Conservation (phyloP, 805 yeast species). For the Saturnispora galanensis region DNA sequence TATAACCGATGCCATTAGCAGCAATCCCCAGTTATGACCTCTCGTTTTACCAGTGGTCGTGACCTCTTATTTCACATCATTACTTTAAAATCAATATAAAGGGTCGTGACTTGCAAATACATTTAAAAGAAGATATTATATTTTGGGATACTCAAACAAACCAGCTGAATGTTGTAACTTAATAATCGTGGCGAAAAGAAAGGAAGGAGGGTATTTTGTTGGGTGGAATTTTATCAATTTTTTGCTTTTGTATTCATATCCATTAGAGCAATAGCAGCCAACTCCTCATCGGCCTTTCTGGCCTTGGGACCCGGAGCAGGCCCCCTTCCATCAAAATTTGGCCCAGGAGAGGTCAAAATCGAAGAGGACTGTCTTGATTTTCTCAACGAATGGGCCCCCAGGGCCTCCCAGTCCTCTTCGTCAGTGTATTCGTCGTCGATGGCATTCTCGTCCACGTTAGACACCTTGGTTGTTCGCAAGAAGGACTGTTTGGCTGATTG, state of each 20-base stretch:
- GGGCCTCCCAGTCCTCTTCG: slow-evolving; percentile 93
- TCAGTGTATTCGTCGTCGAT: slow-evolving; percentile 43
- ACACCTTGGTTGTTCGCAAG: slow-evolving; percentile 24
- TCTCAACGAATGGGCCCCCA: slow-evolving; percentile 64
- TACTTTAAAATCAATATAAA: too few relatives aligned
- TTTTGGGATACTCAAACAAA: too few relatives aligned
- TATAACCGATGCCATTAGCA: too few relatives aligned
- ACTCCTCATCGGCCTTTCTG: slow-evolving; percentile 23
- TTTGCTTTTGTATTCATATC: slow-evolving; percentile 18
- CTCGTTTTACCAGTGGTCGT: too few relatives aligned
- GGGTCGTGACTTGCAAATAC: too few relatives aligned
- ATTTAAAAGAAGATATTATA: too few relatives aligned
- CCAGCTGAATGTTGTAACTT: too few relatives aligned
- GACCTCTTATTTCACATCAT: too few relatives aligned
- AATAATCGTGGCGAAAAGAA: neutral
- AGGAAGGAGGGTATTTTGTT: neutral
- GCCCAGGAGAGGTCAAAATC: slow-evolving; percentile 15
- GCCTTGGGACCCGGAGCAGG: slow-evolving; percentile 6
- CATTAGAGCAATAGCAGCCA: slow-evolving; percentile 29
- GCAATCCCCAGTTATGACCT: too few relatives aligned
- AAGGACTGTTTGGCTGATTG: slow-evolving; percentile 32
- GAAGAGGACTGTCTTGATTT: slow-evolving; percentile 18
- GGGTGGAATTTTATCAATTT: neutral
- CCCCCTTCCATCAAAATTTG: slow-evolving; percentile 4
- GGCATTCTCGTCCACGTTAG: slow-evolving; percentile 6